Base-by-base conservation (phyloP, 2,329 filamentous ascomycete genomes). In the Verticillium nubilum region DNA sequence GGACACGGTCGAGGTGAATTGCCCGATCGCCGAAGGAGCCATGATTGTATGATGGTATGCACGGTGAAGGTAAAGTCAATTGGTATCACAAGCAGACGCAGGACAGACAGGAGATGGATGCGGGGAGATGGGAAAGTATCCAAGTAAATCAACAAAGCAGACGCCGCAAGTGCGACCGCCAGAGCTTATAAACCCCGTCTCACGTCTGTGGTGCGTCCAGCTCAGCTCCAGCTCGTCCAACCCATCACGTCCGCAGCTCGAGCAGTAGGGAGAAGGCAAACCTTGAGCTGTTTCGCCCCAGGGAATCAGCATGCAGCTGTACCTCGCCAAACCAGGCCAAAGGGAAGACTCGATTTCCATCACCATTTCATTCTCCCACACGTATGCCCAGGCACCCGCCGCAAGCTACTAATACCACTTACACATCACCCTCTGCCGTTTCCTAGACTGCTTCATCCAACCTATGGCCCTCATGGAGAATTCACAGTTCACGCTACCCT, bases 11-110 rank as follows among this genome's bases (percentile, higher is more conserved):
- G 65, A 61, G 9, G 64, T 54, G 23, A 58, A 56, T 27, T 68
- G 63, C 5, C 64, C 60, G 35, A 68, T 58, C 28, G 69, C 68
- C 23, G 67, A 67, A 17, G 71, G 70, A 54, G 60, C 59, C 64
- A 66, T 65, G 57, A 23, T n/a, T 17, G 35, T 6, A 4, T 50
- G 9, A 10, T 6, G 42, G 17, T 42, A 42, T 42, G 35, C 35
- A 42, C 35, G 35, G 7, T 42, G 15, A 42, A 42, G 7, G n/a
- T 17, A 17, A n/a, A 42, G 15, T 19, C n/a, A 50, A 26, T 50
- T 23, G 42, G 42, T 19, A 50, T 50, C 42, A 50, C 42, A 23
- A 25, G 19, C 7, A 50, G 42, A 50, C 42, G 25, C 42, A 4
- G 42, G 42, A 50, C 10, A n/a, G 19, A n/a, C n/a, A n/a, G n/a